Percentiles rank a stretch among this genome's conserved stretches.
phyloP scores from a whole-genome alignment of 2,329 filamentous ascomycete genomes.

The Sarocladiaceae sp. region DNA sequence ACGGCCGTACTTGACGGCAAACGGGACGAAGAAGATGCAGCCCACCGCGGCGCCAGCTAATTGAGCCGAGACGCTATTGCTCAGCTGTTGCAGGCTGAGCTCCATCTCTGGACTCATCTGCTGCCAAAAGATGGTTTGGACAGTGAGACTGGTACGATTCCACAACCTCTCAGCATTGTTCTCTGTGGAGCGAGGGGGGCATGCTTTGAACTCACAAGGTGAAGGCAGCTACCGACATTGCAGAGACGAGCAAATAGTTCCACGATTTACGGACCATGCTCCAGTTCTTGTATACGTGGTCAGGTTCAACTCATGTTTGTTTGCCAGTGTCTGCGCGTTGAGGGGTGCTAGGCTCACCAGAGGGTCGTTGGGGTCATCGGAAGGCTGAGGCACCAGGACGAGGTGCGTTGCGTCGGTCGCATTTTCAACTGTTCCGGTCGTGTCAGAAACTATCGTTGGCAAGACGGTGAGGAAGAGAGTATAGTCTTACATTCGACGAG shows the following conservation, averaged over 20 bases:
- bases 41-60: slow-evolving; percentile 27
- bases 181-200: too few species aligned
- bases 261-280: slow-evolving; percentile 21
- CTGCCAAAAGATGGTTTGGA: slow-evolving; percentile 26
- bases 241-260: slow-evolving; percentile 23
- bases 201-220: slow-evolving; percentile 15
- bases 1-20: slow-evolving; percentile 29
- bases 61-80: slow-evolving; percentile 21
- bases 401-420: background rate
- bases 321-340: too few species aligned
- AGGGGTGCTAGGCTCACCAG: slow-evolving; percentile 22
- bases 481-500: too few species aligned
- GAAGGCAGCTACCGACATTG: slow-evolving; percentile 23
- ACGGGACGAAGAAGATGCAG: slow-evolving; percentile 29
- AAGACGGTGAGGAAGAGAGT: too few species aligned
- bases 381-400: slow-evolving; percentile 12
- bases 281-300: slow-evolving; percentile 27
- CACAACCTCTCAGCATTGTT: too few species aligned
- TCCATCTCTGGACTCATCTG: slow-evolving; percentile 27
- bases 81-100: slow-evolving; percentile 21
- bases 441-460: too few species aligned
- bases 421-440: too few species aligned
- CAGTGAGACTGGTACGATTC: slow-evolving; percentile 19
- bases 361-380: slow-evolving; percentile 26
- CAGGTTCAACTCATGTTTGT: too few species aligned